A percentile compares a stretch with the other conserved stretches of the same genome.
Evolutionary conservation across 306 rosid genomes (phyloP).

Genomic region (Lathyrus oleraceus): DNA sequence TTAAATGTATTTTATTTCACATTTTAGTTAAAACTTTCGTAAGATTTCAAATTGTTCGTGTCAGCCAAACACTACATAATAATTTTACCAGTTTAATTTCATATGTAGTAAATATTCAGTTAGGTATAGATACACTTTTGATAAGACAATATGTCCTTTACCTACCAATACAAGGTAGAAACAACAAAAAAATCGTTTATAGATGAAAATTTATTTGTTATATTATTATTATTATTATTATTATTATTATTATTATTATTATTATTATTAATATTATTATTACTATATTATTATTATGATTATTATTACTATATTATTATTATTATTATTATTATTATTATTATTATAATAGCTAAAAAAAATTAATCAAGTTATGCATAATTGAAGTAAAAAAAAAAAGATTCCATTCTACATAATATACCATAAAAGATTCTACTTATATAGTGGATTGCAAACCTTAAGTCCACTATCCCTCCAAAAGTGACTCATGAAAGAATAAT

Average conservation of each 20-base stretch:
- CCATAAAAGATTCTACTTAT: conserved; percentile 14
- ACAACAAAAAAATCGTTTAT: too few relatives aligned
- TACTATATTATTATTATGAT: too few relatives aligned
- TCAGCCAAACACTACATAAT: conserved; percentile 7
- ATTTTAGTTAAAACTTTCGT: neutral
- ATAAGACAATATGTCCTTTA: neutral
- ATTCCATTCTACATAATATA: neutral
- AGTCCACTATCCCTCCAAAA: conserved; percentile 34
- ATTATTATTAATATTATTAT: too few relatives aligned
- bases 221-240: too few relatives aligned
- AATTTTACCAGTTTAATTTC: neutral
- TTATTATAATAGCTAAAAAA: too few relatives aligned
- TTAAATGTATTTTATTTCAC: neutral
- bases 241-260: too few relatives aligned
- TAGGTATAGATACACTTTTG: neutral
- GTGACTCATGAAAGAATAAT: conserved; percentile 3
- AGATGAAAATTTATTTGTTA: too few relatives aligned
- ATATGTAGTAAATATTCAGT: neutral
- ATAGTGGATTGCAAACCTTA: conserved; percentile 38
- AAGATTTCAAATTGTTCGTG: neutral
- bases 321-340: too few relatives aligned
- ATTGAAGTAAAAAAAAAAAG: neutral
- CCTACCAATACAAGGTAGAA: neutral
- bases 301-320: too few relatives aligned
- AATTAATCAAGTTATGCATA: neutral